phyloP scores from a whole-genome alignment of 495 filamentous ascomycete genomes.

The Entonaema liquescens region DNA sequence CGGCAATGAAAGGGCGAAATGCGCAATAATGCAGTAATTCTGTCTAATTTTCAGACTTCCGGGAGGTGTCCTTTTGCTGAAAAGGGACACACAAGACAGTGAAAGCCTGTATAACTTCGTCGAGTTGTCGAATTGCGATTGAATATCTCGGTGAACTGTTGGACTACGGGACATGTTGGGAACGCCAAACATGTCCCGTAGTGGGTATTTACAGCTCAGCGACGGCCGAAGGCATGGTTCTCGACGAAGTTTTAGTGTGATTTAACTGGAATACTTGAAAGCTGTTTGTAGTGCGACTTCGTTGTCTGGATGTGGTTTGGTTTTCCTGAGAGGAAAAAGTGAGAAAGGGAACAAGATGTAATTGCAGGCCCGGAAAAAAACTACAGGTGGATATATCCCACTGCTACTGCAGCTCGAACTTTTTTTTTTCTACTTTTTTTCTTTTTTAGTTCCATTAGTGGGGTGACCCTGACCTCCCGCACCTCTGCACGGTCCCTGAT shows the following conservation, averaged over 20 bases:
- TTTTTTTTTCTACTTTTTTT: constrained; percentile 44
- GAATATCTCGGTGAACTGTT: constrained; percentile 84
- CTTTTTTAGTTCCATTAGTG: constrained; percentile 46
- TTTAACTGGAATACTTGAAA: constrained; percentile 47
- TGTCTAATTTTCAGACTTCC: constrained; percentile 43
- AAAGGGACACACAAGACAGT: constrained; percentile 51
- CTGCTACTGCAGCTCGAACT: constrained; percentile 20
- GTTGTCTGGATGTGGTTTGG: constrained; percentile 64
- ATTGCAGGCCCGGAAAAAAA: constrained; percentile 48
- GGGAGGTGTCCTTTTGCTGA: constrained; percentile 17
- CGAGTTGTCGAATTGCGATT: constrained; percentile 70
- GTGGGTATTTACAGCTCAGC: constrained; percentile 94
- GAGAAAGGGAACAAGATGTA: constrained; percentile 44
- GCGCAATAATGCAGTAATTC: constrained; percentile 35
- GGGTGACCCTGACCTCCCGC: constrained; percentile 35
- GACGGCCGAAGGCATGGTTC: constrained; percentile 83
- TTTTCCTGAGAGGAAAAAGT: constrained; percentile 47
- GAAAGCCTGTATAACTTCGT: constrained; percentile 72
- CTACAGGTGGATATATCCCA: constrained; percentile 33
- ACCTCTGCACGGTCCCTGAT: constrained; percentile 29
- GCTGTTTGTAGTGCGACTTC: constrained; percentile 67
- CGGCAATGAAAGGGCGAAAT: constrained; percentile 32
- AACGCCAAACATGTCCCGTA: constrained; percentile 68
- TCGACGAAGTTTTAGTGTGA: constrained; percentile 77
- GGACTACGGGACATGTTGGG: constrained; percentile 68